phyloP scores from a whole-genome alignment of 306 rosid genomes.

The Citrullus mucosospermus region DNA sequence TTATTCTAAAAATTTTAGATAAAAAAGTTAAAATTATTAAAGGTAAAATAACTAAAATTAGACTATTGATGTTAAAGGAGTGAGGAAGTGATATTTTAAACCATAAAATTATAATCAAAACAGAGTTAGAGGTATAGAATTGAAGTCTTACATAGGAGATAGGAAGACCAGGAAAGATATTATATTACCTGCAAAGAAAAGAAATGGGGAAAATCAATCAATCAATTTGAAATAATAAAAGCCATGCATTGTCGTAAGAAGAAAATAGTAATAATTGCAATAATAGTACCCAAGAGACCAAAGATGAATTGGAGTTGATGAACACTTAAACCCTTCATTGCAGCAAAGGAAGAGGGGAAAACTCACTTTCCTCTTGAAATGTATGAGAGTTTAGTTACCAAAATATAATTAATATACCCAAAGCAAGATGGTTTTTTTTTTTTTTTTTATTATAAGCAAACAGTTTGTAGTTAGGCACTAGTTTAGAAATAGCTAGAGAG shows the following conservation, averaged over 20 bases:
- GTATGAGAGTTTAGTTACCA: background rate
- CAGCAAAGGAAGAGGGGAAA: background rate
- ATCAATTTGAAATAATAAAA: background rate
- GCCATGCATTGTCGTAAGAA: background rate
- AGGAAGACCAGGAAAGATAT: constrained; percentile 57
- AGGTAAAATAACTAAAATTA: no score
- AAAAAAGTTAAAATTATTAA: no score
- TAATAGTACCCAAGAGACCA: constrained; percentile 41
- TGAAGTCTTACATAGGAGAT: constrained; percentile 53
- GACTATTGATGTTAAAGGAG: no score
- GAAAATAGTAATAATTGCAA: background rate
- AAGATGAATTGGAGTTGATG: constrained; percentile 39
- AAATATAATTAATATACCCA: background rate
- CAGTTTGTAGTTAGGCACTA: background rate
- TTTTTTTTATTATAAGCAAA: background rate
- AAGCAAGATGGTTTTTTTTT: background rate
- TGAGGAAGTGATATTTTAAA: no score
- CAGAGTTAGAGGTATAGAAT: background rate
- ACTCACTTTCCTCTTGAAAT: background rate
- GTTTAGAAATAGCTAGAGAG: background rate
- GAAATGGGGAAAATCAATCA: background rate
- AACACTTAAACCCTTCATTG: constrained; percentile 12
- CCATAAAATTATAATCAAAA: no score
- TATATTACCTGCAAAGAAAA: constrained; percentile 37
- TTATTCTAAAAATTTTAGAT: no score